Conservation (phyloP, 169 alveolate genomes). For the Miamiensis avidus region DNA sequence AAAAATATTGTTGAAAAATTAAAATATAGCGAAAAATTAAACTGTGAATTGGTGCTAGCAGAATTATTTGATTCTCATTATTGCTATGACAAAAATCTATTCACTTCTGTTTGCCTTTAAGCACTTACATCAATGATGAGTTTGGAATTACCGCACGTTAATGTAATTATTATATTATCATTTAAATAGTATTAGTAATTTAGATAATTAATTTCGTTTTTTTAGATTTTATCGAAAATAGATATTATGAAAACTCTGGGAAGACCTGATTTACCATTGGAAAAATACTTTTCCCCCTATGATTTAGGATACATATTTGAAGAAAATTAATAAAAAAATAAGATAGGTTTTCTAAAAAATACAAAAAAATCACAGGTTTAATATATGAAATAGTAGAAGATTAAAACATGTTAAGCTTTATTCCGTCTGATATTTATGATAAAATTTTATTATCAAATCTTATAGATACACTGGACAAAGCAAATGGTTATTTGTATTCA, state of each 20-base stretch:
- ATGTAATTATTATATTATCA: slow-evolving; percentile 26
- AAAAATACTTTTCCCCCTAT: not conserved
- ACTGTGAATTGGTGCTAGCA: slow-evolving; percentile 93
- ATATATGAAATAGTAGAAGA: not conserved
- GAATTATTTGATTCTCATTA: slow-evolving; percentile 93
- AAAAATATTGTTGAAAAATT: slow-evolving; percentile 65
- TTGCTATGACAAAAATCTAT: slow-evolving; percentile 92
- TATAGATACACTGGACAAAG: not conserved
- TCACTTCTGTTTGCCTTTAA: slow-evolving; percentile 92
- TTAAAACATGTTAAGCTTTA: too few species aligned
- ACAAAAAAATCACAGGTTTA: too few species aligned
- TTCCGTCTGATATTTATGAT: not conserved
- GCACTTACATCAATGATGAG: slow-evolving; percentile 94
- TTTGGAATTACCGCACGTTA: slow-evolving; percentile 93
- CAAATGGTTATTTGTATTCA: not conserved
- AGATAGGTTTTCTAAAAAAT: too few species aligned
- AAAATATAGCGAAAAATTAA: slow-evolving; percentile 77
- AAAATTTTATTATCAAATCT: not conserved
- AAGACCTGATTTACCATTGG: not conserved
- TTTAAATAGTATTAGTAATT: too few species aligned
- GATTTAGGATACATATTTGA: not conserved
- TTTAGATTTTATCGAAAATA: not conserved
- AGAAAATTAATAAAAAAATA: too few species aligned
- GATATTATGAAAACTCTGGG: not conserved
- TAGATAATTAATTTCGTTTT: too few species aligned